Evolutionary conservation across 202 grass and related monocot species (phyloP), one percentile per base, ranked within the genome.

Genomic region (Zoysia matrella): DNA sequence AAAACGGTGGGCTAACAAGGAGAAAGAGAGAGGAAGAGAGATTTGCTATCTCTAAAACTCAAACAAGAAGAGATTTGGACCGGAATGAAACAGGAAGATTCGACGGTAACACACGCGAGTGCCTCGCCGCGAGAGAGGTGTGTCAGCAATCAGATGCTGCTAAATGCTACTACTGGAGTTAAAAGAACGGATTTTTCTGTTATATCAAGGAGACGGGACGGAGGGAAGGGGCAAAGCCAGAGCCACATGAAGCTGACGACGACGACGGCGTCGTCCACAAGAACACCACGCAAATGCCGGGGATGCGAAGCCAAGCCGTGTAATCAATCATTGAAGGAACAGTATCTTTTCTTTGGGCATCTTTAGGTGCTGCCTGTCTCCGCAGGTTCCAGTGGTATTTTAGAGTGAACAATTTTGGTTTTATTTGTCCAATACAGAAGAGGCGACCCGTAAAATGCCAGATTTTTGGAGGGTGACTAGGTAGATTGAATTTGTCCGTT

Each of bases 171-270:
- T 83, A 83, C 65, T 65, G 3, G 49, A 71, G 42, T 44, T 75
- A 67, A 85, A 85, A 3, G 70, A 54, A 79, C 7, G 74, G 79
- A 82, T 30, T 36, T 79, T 47, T 6, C 46, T 6, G 5, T 30
- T 30, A 4, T 47, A 69, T 64, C 83, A 8, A 61, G 69, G 42
- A 76, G 30, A 77, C 49, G 63, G 52, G 60, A 71, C 60, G 41
- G 60, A 51, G 22, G 56, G 63, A 11, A 67, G 60, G 22, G 4
- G 74, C 22, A 30, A 30, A 30, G 22, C 22, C 22, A 30, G 75
- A 83, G 79, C 88, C 88, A 90, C 88, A 86, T 12, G 88, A 78
- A 57, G 77, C 63, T 69, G 83, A 75, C 75, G 78, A 79, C 78
- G 78, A 79, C 78, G 74, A 46, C 83, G 83, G 36, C 88, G 84